Conservation (phyloP, 2,329 filamentous ascomycete genomes). For the Colletotrichum musae region DNA sequence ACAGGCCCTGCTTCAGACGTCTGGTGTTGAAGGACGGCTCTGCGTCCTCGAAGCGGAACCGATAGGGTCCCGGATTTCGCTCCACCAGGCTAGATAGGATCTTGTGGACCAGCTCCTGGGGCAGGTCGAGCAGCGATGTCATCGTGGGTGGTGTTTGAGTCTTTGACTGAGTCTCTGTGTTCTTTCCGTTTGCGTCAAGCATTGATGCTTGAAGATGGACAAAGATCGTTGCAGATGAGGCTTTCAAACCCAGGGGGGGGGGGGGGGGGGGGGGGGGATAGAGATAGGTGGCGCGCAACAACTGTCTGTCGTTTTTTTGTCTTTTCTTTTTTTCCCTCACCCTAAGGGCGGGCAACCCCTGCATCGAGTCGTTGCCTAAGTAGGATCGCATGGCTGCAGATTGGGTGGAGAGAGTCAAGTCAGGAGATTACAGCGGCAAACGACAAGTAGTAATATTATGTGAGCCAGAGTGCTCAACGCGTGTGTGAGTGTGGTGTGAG, state of each 20-base stretch:
- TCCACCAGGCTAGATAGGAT: slow-evolving; percentile 8
- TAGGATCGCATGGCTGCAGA: slow-evolving; percentile 11
- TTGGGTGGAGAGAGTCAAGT: slow-evolving; percentile 15
- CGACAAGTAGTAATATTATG: not conserved
- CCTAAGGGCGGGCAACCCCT: slow-evolving; percentile 4
- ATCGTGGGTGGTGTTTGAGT: not conserved
- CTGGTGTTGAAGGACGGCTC: slow-evolving; percentile 14
- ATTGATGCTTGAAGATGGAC: no score
- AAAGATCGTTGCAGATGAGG: no score
- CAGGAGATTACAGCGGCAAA: slow-evolving; percentile 14
- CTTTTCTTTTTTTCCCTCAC: not conserved
- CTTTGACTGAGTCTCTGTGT: not conserved
- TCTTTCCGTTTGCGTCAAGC: no score
- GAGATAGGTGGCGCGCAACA: no score
- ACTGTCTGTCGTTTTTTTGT: no score
- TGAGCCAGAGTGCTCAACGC: no score
- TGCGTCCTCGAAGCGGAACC: slow-evolving; percentile 19
- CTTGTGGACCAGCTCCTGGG: slow-evolving; percentile 27
- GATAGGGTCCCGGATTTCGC: slow-evolving; percentile 9
- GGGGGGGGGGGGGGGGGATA: no score
- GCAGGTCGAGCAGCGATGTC: slow-evolving; percentile 25
- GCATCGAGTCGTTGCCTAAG: slow-evolving; percentile 20
- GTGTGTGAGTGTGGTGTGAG: not conserved
- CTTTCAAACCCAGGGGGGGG: no score
- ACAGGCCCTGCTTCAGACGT: not conserved